Conservation (phyloP, 208 protist genomes). For the Crithidia acanthocephali region DNA sequence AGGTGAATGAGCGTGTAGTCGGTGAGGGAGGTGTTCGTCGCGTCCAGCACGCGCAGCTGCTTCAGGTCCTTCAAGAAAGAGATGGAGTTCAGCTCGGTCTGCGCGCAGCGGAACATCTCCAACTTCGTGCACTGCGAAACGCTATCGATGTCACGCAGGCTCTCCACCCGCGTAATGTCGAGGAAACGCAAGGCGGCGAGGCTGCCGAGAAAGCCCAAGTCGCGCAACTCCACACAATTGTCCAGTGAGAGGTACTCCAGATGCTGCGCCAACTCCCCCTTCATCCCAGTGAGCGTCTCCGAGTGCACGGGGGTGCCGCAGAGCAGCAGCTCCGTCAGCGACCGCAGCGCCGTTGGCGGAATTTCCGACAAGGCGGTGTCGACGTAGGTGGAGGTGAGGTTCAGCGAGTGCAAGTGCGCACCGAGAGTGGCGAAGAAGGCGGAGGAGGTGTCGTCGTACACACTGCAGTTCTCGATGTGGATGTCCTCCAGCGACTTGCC, state of each 20-base stretch:
- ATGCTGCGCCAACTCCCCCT: constrained; percentile 38
- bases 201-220: constrained; percentile 54
- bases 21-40: constrained; percentile 50
- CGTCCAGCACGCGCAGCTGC: constrained; percentile 73
- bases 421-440: constrained; percentile 63
- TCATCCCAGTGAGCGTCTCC: constrained; percentile 65
- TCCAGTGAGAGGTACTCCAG: constrained; percentile 79
- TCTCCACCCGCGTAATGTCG: constrained; percentile 66
- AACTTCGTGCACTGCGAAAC: constrained; percentile 52
- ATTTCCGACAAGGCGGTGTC: constrained; percentile 56
- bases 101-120: constrained; percentile 76
- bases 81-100: constrained; percentile 64
- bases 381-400: constrained; percentile 63
- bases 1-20: constrained; percentile 69
- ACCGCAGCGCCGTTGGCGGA: constrained; percentile 32
- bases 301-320: constrained; percentile 58
- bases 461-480: constrained; percentile 73
- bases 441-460: constrained; percentile 76
- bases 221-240: constrained; percentile 52
- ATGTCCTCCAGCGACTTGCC: constrained; percentile 62
- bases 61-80: constrained; percentile 56
- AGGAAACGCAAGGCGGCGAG: constrained; percentile 69
- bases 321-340: constrained; percentile 54
- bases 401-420: constrained; percentile 50
- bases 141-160: constrained; percentile 58